These are phyloP conservation scores for Phialophora macrospora DNA, from an alignment of 2,329 filamentous ascomycete species.

Conservation along the genomic window DNA sequence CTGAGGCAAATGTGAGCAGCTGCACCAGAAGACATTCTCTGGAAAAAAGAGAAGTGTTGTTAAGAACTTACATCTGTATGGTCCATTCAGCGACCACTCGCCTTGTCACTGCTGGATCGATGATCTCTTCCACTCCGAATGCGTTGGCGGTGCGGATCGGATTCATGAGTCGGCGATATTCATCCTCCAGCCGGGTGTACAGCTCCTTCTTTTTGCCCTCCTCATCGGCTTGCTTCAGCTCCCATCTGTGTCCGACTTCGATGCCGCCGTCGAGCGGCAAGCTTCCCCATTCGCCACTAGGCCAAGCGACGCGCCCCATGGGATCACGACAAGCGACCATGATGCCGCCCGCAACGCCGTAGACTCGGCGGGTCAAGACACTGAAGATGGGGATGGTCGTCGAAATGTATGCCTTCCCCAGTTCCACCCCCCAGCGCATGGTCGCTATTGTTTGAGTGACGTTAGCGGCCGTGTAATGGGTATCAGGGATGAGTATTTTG, in stretches of 20 bases:
- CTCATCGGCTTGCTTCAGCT: conserved; percentile 57
- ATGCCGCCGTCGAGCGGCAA: conserved; percentile 68
- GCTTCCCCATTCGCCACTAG: conserved; percentile 67
- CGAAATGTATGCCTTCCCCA: conserved; percentile 65
- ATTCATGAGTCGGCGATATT: conserved; percentile 67
- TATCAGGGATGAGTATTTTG: no score
- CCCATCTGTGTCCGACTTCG: conserved; percentile 48
- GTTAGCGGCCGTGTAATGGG: no score
- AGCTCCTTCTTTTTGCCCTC: conserved; percentile 50
- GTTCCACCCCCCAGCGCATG: conserved; percentile 67
- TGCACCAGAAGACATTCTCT: neutral
- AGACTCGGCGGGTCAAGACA: conserved; percentile 65
- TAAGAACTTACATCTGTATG: conserved; percentile 11
- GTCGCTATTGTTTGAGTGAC: conserved; percentile 43
- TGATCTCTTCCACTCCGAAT: conserved; percentile 68
- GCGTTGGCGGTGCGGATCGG: conserved; percentile 67
- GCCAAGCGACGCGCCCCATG: conserved; percentile 61
- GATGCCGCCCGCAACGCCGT: conserved; percentile 67
- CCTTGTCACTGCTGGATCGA: conserved; percentile 65
- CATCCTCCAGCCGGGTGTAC: conserved; percentile 63
- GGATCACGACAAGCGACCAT: conserved; percentile 68
- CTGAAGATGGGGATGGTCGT: conserved; percentile 68
- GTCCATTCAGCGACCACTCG: conserved; percentile 61
- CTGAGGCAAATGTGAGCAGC: conserved; percentile 40
- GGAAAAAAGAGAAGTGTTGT: no score